A percentile compares a stretch with the other conserved stretches of the same genome.
phyloP scores from a whole-genome alignment of 352 stramenopile species.

The Peronosclerospora sorghi region DNA sequence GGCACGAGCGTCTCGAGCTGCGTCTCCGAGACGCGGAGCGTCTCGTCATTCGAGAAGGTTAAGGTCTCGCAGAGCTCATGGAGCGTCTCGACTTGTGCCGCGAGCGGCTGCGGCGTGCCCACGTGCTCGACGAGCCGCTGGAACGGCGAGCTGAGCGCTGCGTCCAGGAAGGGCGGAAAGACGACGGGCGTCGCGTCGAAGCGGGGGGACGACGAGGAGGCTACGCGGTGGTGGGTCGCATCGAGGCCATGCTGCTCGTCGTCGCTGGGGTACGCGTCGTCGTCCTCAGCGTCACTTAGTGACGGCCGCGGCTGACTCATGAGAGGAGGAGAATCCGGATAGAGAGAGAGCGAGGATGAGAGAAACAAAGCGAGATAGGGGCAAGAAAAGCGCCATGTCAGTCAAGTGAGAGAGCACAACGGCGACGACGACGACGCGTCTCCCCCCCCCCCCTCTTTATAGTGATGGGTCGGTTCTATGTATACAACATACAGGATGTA shows the following conservation, averaged over 20 bases:
- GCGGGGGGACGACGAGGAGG: slow-evolving; percentile 29
- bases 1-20: slow-evolving; percentile 49
- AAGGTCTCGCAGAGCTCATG: slow-evolving; percentile 61
- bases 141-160: slow-evolving; percentile 21
- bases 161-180: neutral
- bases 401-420: too few relatives aligned
- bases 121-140: slow-evolving; percentile 29
- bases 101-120: slow-evolving; percentile 2
- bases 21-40: slow-evolving; percentile 52
- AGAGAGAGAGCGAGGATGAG: too few relatives aligned
- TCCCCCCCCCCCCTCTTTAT: too few relatives aligned
- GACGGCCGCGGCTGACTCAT: slow-evolving; percentile 11
- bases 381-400: too few relatives aligned
- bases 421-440: too few relatives aligned
- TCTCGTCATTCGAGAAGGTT: slow-evolving; percentile 56
- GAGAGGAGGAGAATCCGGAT: too few relatives aligned
- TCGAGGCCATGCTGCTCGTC: neutral
- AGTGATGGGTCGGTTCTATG: too few relatives aligned
- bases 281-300: slow-evolving; percentile 8
- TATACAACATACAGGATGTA: too few relatives aligned
- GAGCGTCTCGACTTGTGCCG: slow-evolving; percentile 5
- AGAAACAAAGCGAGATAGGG: too few relatives aligned
- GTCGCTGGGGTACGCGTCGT: slow-evolving; percentile 1
- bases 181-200: too few relatives aligned
- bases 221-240: neutral